Conservation (phyloP, 176 grass and related monocot genomes). For the Oryza nivara region DNA sequence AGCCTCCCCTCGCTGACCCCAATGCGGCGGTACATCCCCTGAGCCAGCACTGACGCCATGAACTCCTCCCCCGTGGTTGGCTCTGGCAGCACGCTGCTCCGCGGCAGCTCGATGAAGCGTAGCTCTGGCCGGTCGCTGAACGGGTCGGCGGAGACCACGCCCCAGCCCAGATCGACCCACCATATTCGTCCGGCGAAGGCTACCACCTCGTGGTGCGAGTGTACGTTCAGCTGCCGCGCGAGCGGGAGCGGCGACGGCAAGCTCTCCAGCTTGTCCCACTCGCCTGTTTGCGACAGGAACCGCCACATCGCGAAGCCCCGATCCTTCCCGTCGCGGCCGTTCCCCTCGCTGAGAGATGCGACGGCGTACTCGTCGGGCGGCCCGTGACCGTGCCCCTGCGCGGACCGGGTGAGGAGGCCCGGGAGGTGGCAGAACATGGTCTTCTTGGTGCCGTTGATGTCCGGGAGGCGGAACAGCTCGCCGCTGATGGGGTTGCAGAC, state of each 20-base stretch:
- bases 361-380: no score
- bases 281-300: no score
- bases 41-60: background rate
- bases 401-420: no score
- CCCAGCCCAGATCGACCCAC: conserved; percentile 7
- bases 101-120: conserved; percentile 33
- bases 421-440: background rate
- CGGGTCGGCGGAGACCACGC: conserved; percentile 18
- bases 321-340: no score
- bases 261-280: background rate
- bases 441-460: background rate
- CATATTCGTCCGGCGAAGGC: background rate
- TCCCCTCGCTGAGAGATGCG: no score
- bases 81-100: background rate
- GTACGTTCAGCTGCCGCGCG: background rate
- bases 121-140: background rate
- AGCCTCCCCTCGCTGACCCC: conserved; percentile 31
- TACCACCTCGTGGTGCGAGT: background rate
- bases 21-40: conserved; percentile 21
- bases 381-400: no score
- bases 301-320: no score
- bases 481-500: conserved; percentile 8
- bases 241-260: background rate
- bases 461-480: conserved; percentile 2
- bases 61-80: no score